A percentile compares a stretch with the other conserved stretches of the same genome.
Conservation (phyloP, 768 basidiomycete species). For the Russula earlei region DNA sequence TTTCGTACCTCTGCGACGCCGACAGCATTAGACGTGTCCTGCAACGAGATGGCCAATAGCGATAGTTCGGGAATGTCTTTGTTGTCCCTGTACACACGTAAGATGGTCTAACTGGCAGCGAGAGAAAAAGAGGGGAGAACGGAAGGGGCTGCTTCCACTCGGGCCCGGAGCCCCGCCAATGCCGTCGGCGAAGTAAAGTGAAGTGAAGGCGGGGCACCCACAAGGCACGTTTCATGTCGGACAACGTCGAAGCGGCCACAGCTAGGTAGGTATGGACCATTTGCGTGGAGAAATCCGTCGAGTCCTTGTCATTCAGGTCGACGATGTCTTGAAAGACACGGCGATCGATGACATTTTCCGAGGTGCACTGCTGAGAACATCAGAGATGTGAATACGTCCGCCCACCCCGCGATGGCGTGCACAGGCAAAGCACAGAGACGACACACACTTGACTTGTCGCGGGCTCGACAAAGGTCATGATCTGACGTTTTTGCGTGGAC, state of each 20-base stretch:
- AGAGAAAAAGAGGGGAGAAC: background rate
- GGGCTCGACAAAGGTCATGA: background rate
- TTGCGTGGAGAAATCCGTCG: constrained; percentile 13
- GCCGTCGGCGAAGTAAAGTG: background rate
- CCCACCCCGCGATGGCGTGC: background rate
- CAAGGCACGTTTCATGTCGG: constrained; percentile 8
- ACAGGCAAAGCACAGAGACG: background rate
- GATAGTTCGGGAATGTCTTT: background rate
- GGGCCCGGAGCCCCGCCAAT: background rate
- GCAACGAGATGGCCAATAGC: constrained; percentile 3
- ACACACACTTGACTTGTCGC: background rate
- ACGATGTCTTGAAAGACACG: constrained; percentile 7
- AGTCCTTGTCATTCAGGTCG: constrained; percentile 4
- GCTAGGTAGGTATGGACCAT: constrained; percentile 7
- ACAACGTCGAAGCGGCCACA: background rate
- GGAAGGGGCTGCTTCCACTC: background rate
- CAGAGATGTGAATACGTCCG: background rate
- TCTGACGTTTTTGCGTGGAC: too few relatives aligned
- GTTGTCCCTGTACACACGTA: background rate
- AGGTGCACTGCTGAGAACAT: background rate
- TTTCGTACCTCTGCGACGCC: constrained; percentile 2
- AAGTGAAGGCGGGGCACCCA: background rate
- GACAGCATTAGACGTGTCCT: constrained; percentile 7
- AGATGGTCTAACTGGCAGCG: background rate
- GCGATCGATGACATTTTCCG: constrained; percentile 4